Percentiles rank a stretch among this genome's conserved stretches.
Evolutionary conservation across 805 yeast genomes (phyloP).

Genomic region (Saccharomyces cerevisiae): DNA sequence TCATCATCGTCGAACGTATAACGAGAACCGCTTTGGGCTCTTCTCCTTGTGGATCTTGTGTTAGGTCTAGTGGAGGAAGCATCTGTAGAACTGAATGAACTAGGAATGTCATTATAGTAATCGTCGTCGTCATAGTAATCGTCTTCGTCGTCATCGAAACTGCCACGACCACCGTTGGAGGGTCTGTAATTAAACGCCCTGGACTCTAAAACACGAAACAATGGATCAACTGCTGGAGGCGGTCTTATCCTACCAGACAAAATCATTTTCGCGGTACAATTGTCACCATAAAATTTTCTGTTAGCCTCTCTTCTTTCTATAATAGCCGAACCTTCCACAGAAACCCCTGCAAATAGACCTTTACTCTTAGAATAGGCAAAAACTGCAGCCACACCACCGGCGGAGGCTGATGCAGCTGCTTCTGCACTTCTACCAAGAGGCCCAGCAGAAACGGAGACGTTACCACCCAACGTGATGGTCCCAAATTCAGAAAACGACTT

Average conservation of each 20-base stretch:
- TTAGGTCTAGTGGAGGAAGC: constrained; percentile 18
- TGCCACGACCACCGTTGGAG: constrained; percentile 40
- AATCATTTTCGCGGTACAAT: constrained; percentile 80
- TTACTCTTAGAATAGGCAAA: constrained; percentile 92
- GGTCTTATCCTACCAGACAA: constrained; percentile 83
- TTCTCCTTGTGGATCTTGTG: constrained; percentile 23
- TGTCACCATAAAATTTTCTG: constrained; percentile 84
- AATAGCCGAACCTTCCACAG: constrained; percentile 91
- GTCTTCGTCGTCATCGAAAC: constrained; percentile 60
- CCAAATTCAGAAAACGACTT: constrained; percentile 91
- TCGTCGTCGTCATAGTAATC: constrained; percentile 55
- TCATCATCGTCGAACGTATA: constrained; percentile 22
- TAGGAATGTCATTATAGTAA: constrained; percentile 51
- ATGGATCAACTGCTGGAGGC: constrained; percentile 83
- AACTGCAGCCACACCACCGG: constrained; percentile 79
- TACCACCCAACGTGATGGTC: constrained; percentile 90
- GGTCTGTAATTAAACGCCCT: constrained; percentile 62
- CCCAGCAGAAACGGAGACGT: constrained; percentile 92
- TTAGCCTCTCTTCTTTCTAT: constrained; percentile 97
- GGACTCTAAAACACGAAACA: constrained; percentile 78
- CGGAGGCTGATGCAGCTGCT: constrained; percentile 90
- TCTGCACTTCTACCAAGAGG: constrained; percentile 96
- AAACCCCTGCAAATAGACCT: constrained; percentile 95
- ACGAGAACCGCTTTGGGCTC: constrained; percentile 13
- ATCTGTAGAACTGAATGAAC: constrained; percentile 35